Conservation (phyloP, 2,329 filamentous ascomycete genomes). For the Penicillium sp. region DNA sequence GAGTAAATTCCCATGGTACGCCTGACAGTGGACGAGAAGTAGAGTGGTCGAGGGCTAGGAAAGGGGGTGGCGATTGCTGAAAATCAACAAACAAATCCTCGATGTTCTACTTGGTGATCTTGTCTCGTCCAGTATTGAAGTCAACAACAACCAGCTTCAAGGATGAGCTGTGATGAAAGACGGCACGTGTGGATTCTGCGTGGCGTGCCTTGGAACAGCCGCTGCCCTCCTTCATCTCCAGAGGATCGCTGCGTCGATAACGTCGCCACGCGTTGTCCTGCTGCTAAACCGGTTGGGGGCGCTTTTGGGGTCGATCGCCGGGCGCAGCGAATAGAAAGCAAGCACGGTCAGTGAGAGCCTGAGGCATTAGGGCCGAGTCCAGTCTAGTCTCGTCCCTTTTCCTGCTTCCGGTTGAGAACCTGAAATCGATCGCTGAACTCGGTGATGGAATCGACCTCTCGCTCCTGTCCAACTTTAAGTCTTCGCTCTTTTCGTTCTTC, state of each 20-base stretch:
- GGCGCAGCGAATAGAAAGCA: constrained; percentile 7
- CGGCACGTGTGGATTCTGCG: not conserved
- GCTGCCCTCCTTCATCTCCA: constrained; percentile 11
- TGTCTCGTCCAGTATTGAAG: not conserved
- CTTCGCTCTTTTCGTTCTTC: constrained; percentile 16
- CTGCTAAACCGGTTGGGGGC: constrained; percentile 1
- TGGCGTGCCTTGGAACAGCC: constrained; percentile 16
- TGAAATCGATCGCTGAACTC: constrained; percentile 3
- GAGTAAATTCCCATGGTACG: constrained; percentile 8
- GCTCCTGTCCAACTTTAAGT: constrained; percentile 3
- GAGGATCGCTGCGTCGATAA: not conserved
- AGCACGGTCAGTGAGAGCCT: not conserved
- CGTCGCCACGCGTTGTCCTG: constrained; percentile 5
- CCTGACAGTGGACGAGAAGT: constrained; percentile 1
- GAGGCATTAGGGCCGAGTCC: not conserved
- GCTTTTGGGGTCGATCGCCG: constrained; percentile 4
- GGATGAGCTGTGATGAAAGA: not conserved
- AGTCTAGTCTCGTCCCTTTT: constrained; percentile 5
- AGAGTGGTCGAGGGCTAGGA: constrained; percentile 8
- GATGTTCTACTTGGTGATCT: not conserved
- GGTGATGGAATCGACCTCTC: constrained; percentile 12
- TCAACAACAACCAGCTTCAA: not conserved
- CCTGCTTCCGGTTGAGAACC: constrained; percentile 10
- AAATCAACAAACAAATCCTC: constrained; percentile 3
- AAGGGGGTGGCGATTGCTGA: constrained; percentile 22